Evolutionary conservation across 352 stramenopile genomes (phyloP).

Genomic region (Phytophthora brassicae): DNA sequence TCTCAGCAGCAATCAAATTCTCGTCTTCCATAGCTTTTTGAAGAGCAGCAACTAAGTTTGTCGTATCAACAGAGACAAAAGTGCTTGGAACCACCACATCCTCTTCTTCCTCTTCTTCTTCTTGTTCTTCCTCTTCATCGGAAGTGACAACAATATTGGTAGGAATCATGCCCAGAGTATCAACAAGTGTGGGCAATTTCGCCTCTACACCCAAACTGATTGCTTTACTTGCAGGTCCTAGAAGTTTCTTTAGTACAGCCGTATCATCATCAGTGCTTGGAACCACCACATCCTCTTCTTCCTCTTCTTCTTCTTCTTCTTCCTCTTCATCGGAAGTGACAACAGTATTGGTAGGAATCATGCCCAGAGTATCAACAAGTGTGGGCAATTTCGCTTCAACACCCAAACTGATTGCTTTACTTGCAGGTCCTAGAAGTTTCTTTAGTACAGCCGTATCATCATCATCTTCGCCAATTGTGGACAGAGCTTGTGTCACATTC

Average conservation of each 20-base stretch:
- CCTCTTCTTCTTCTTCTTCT: conserved; percentile 16
- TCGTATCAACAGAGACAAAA: conserved; percentile 33
- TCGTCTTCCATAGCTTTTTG: conserved; percentile 69
- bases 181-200: conserved; percentile 46
- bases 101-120: conserved; percentile 10
- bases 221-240: conserved; percentile 46
- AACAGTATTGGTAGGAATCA: conserved; percentile 18
- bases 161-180: conserved; percentile 28
- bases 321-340: conserved; percentile 14
- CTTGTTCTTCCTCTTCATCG: conserved; percentile 22
- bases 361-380: conserved; percentile 32
- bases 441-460: conserved; percentile 25
- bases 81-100: conserved; percentile 1
- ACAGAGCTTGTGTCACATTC: conserved; percentile 43
- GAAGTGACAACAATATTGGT: conserved; percentile 4
- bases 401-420: conserved; percentile 58
- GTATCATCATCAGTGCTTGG: conserved; percentile 25
- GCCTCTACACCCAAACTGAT: conserved; percentile 61
- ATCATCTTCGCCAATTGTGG: conserved; percentile 28
- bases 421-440: conserved; percentile 38
- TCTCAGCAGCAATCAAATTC: conserved; percentile 66
- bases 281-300: conserved; percentile 12
- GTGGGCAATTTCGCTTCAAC: conserved; percentile 57
- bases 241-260: conserved; percentile 33
- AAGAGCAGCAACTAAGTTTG: conserved; percentile 47